Evolutionary conservation across 2,329 filamentous ascomycete genomes (phyloP).

Genomic region (Epichloe baconii): DNA sequence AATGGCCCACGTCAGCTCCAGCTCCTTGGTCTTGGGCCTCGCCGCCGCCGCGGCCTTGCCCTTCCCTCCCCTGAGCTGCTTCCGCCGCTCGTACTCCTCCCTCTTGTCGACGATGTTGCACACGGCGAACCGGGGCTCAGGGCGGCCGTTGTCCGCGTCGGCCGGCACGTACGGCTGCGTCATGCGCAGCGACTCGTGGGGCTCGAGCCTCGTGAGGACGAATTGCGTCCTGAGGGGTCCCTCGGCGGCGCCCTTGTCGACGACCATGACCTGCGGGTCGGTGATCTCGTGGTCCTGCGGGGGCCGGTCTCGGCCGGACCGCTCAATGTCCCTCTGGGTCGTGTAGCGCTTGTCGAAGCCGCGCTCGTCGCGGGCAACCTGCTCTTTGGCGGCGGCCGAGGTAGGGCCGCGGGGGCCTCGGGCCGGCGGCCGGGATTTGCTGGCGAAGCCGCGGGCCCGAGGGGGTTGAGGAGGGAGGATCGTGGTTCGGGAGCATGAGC

Average conservation of each 20-base stretch:
- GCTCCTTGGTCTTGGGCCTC: constrained; percentile 46
- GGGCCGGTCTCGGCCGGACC: constrained; percentile 24
- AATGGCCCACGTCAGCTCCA: constrained; percentile 90
- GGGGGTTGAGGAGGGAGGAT: not conserved
- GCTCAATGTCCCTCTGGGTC: constrained; percentile 19
- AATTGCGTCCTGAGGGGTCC: constrained; percentile 24
- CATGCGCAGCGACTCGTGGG: constrained; percentile 27
- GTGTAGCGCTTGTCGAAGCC: constrained; percentile 23
- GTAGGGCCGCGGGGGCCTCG: not conserved
- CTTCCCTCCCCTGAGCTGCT: constrained; percentile 22
- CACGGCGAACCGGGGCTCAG: constrained; percentile 34
- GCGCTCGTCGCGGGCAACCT: constrained; percentile 10
- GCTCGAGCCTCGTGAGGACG: constrained; percentile 28
- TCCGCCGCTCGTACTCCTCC: constrained; percentile 30
- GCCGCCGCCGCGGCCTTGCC: constrained; percentile 26
- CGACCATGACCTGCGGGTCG: constrained; percentile 27
- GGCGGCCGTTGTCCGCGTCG: constrained; percentile 12
- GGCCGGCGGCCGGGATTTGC: not conserved
- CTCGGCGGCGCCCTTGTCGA: constrained; percentile 22
- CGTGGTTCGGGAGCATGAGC: not conserved
- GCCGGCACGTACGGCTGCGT: constrained; percentile 24
- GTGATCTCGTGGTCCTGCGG: constrained; percentile 33
- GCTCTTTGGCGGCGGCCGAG: not conserved
- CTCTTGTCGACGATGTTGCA: constrained; percentile 57
- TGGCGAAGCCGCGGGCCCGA: not conserved